Conservation (phyloP, 1,284 basidiomycete genomes). For the Sporisorium iseilematis-ciliati region DNA sequence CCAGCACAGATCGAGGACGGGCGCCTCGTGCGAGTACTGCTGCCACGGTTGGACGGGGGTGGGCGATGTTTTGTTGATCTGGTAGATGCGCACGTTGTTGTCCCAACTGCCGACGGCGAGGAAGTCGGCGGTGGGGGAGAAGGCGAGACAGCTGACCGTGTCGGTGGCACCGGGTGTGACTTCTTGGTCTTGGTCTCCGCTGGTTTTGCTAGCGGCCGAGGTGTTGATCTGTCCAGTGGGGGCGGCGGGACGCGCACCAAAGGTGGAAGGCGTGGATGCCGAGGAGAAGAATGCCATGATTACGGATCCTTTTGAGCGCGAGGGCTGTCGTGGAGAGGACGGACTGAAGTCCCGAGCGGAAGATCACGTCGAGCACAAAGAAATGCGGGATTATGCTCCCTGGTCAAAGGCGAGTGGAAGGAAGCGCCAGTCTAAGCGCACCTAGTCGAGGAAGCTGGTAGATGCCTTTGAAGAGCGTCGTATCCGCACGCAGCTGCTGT, state of each 20-base stretch:
- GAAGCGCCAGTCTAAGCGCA: background rate
- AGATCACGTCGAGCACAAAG: background rate
- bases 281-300: constrained; percentile 62
- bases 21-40: constrained; percentile 81
- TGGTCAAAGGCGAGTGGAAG: background rate
- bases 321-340: background rate
- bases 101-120: constrained; percentile 71
- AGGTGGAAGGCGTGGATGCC: constrained; percentile 54
- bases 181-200: constrained; percentile 76
- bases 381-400: background rate
- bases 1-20: constrained; percentile 86
- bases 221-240: constrained; percentile 52
- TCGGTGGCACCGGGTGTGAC: constrained; percentile 73
- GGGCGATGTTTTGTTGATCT: constrained; percentile 76
- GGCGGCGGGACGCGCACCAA: constrained; percentile 46
- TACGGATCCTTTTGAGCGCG: background rate
- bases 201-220: constrained; percentile 49
- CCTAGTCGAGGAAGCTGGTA: background rate
- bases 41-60: constrained; percentile 76
- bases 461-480: background rate
- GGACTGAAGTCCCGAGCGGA: too few relatives aligned
- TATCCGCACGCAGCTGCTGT: background rate
- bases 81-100: constrained; percentile 73
- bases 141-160: constrained; percentile 68
- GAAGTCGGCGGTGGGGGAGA: constrained; percentile 70